These are phyloP conservation scores for Komagataella phaffii DNA, from an alignment of 805 yeast genomes.

Conservation along the genomic window DNA sequence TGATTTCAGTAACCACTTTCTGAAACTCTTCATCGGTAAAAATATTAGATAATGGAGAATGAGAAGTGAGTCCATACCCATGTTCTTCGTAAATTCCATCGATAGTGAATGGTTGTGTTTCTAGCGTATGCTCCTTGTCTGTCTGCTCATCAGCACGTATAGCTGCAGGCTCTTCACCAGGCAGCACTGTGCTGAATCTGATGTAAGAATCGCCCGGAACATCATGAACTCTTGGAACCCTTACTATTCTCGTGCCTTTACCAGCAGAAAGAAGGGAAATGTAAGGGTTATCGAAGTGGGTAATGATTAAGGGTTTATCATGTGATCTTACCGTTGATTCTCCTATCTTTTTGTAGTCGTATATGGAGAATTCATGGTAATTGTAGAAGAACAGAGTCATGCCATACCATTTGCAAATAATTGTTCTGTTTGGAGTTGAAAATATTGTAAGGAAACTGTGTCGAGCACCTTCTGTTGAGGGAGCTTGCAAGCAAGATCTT, in stretches of 20 bases:
- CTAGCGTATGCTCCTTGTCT: background rate
- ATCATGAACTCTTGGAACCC: conserved; percentile 44
- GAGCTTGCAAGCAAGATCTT: background rate
- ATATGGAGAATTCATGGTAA: conserved; percentile 45
- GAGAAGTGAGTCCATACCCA: conserved; percentile 37
- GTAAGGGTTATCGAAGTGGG: conserved; percentile 57
- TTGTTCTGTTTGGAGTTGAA: background rate
- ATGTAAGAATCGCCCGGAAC: conserved; percentile 19
- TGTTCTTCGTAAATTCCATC: conserved; percentile 26
- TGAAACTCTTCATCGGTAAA: conserved; percentile 24
- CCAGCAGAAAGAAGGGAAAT: conserved; percentile 18
- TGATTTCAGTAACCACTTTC: conserved; percentile 29
- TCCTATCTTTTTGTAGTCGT: conserved; percentile 15
- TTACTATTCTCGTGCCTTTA: conserved; percentile 38
- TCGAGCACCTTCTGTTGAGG: background rate
- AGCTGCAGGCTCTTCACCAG: conserved; percentile 58
- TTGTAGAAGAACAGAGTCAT: conserved; percentile 36
- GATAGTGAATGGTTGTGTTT: conserved; percentile 9
- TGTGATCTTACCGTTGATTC: conserved; percentile 13
- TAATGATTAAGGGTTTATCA: conserved; percentile 29
- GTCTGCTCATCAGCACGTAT: conserved; percentile 10
- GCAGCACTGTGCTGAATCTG: conserved; percentile 11
- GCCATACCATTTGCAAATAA: background rate
- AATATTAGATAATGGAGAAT: conserved; percentile 31
- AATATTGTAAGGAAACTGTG: background rate